Percentiles rank a stretch among this genome's conserved stretches.
Evolutionary conservation across 1,139 yeast species (phyloP).

Genomic region (Pichia sp.): DNA sequence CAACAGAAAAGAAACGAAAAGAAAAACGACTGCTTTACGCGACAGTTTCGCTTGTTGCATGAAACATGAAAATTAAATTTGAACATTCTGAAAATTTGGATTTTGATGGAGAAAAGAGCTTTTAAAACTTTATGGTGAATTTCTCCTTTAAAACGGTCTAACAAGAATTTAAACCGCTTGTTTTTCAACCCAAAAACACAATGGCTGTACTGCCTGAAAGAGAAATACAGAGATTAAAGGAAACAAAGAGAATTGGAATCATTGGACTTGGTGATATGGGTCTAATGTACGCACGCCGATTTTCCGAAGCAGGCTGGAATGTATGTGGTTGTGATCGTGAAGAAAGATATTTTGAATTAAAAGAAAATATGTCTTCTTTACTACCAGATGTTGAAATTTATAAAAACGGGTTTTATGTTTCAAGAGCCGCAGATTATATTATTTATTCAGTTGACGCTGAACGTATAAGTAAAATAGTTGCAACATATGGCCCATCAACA

Average conservation of each 20-base stretch:
- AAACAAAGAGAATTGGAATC: constrained; percentile 63
- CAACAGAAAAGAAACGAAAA: not conserved
- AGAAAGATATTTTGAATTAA: constrained; percentile 47
- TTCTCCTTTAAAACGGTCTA: too few species aligned
- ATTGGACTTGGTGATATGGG: constrained; percentile 99
- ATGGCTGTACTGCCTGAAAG: constrained; percentile 15
- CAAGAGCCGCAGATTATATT: constrained; percentile 72
- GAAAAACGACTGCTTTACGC: not conserved
- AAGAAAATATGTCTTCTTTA: constrained; percentile 36
- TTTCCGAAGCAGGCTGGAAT: constrained; percentile 80
- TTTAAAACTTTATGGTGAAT: too few species aligned
- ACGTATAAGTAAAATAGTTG: constrained; percentile 63
- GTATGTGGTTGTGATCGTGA: constrained; percentile 91
- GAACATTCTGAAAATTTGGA: too few species aligned
- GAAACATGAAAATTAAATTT: too few species aligned
- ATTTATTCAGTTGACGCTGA: constrained; percentile 91
- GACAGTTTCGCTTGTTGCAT: too few species aligned
- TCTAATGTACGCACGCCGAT: constrained; percentile 67
- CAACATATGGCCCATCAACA: constrained; percentile 76
- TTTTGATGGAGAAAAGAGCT: too few species aligned
- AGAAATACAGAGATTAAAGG: constrained; percentile 16
- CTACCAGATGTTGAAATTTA: constrained; percentile 36
- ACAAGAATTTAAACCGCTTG: not conserved
- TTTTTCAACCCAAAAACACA: not conserved
- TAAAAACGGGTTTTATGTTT: constrained; percentile 73